These are phyloP conservation scores for Coccomyxa sp. DNA, from an alignment of 139 green algal genomes.

Conservation along the genomic window DNA sequence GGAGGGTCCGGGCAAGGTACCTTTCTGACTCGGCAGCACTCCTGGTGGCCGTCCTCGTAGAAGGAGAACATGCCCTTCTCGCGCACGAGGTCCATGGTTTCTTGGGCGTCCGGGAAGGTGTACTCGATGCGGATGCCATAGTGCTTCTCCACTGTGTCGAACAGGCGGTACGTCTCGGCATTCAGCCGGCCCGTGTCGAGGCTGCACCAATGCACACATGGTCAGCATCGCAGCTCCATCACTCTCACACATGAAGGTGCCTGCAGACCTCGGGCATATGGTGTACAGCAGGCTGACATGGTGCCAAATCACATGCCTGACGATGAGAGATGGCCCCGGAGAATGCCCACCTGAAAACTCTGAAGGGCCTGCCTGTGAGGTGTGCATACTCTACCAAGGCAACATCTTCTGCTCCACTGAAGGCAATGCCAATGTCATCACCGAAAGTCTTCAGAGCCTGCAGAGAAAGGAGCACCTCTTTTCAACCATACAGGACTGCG, in stretches of 20 bases:
- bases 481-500: not conserved
- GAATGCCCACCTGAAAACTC: slow-evolving; percentile 84
- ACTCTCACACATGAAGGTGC: no score
- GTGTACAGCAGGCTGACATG: no score
- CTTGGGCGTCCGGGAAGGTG: slow-evolving; percentile 93
- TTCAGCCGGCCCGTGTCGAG: slow-evolving; percentile 98
- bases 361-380: slow-evolving; percentile 88
- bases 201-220: slow-evolving; percentile 27
- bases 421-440: slow-evolving; percentile 88
- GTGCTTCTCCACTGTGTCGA: slow-evolving; percentile 94
- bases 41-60: slow-evolving; percentile 96
- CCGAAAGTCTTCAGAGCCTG: slow-evolving; percentile 88
- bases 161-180: slow-evolving; percentile 93
- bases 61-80: slow-evolving; percentile 98
- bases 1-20: no score
- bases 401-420: slow-evolving; percentile 95
- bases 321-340: no score
- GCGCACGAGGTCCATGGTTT: slow-evolving; percentile 87
- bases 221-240: no score
- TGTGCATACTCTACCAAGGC: slow-evolving; percentile 97
- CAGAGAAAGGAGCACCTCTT: not conserved
- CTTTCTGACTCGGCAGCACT: slow-evolving; percentile 96
- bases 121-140: slow-evolving; percentile 98
- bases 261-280: no score
- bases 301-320: no score